Base-by-base conservation (phyloP, 441 rosid species). In the Erodium moschatum region DNA sequence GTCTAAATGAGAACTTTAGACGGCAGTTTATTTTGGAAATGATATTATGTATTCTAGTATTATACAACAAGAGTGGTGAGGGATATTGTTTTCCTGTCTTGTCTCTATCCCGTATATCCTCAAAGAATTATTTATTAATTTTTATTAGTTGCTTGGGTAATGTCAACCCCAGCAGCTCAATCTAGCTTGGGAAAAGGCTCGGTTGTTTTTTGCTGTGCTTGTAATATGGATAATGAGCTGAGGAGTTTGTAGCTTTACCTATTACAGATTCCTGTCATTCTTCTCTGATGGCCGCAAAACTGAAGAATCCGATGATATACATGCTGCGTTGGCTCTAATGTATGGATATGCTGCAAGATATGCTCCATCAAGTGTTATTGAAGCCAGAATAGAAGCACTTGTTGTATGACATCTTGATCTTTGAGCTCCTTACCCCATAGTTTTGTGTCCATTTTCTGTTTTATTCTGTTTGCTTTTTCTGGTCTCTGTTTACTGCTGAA, bases 301-400 rank as follows among this genome's bases (percentile, higher is more conserved):
- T 20, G 97, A 90, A 78, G 96, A 95, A 76, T 91, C 96, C 68
- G 97, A 95, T 82, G 97, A 95, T 81, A 89, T 91, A 83, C 97
- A 95, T 80, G 99, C 99, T 82, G 99, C 97, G 73, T 82, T 95
- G 81, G 99, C 99, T 74, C 83, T 95, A 81, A 95, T 95, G 99
- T 95, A 95, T 77, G 99, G 99, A 80, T 95, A 91, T 87, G 97
- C 99, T 71, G 99, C 99, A 70, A 90, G 88, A 86, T 95, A 95
- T 84, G 99, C 99, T 62, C 97, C 97, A 48, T 81, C 99, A 71
- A 79, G 94, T 35, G 97, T 95, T 77, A 95, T 95, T 80, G 97
- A 95, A 85, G 99, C 97, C 77, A 85, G 99, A 84, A 95, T 95
- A 71, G 94, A 95, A 75, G 99, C 97, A 48, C 96, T 95, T 75